These are phyloP conservation scores for Boechera divaricarpa DNA, from an alignment of 345 rosid genomes.

Conservation along the genomic window DNA sequence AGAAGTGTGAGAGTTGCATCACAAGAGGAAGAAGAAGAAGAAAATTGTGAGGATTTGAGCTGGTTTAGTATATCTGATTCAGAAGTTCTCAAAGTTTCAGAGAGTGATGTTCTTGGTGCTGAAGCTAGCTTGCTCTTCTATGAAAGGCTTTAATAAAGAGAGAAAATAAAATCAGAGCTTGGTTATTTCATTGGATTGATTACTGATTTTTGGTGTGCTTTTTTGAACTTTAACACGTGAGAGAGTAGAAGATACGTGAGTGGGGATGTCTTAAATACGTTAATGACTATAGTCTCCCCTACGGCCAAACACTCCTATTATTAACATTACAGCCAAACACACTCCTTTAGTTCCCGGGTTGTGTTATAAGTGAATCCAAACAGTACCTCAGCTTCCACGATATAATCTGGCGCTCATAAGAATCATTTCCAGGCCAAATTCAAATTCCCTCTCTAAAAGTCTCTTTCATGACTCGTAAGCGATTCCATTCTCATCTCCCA, in stretches of 20 bases:
- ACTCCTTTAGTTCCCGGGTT: background rate
- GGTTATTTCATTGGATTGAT: background rate
- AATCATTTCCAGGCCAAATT: too few species aligned
- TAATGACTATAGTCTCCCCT: background rate
- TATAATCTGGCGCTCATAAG: background rate
- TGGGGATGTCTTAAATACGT: background rate
- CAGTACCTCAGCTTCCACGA: background rate
- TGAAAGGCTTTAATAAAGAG: conserved; percentile 48
- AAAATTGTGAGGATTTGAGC: conserved; percentile 33
- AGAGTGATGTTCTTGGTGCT: conserved; percentile 75
- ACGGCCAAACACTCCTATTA: background rate
- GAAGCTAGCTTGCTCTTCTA: conserved; percentile 92
- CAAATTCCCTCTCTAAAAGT: background rate
- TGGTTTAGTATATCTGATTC: conserved; percentile 92
- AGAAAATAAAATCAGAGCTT: background rate
- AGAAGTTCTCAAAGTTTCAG: conserved; percentile 60
- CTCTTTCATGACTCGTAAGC: background rate
- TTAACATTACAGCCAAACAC: background rate
- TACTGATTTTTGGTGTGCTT: background rate
- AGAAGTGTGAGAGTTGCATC: conserved; percentile 53
- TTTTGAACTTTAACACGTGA: too few species aligned
- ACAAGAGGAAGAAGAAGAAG: conserved; percentile 17
- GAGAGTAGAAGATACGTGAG: background rate
- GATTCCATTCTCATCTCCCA: background rate
- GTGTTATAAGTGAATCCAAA: conserved; percentile 9